Conservation (phyloP, 805 yeast genomes). For the Yamadazyma akitaensis region DNA sequence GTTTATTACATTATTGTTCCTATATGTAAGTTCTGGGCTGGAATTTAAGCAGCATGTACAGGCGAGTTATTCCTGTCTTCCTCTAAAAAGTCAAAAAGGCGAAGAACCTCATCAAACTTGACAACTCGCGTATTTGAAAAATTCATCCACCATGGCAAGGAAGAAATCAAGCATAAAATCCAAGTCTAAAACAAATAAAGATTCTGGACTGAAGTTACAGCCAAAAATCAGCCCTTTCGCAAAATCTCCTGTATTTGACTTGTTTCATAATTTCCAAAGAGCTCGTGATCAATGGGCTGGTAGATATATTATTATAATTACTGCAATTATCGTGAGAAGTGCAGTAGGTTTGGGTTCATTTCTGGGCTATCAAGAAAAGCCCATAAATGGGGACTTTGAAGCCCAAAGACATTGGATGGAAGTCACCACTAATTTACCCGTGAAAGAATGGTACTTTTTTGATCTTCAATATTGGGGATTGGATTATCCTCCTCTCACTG, state of each 20-base stretch:
- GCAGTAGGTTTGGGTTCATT: conserved; percentile 88
- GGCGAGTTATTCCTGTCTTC: too few species aligned
- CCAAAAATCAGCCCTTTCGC: conserved; percentile 13
- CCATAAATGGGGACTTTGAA: conserved; percentile 93
- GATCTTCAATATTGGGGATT: conserved; percentile 94
- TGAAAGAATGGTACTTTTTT: conserved; percentile 80
- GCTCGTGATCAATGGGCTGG: conserved; percentile 92
- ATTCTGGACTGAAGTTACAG: not conserved
- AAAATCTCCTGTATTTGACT: conserved; percentile 68
- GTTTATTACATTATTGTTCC: too few species aligned
- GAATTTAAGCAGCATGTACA: too few species aligned
- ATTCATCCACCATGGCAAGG: conserved; percentile 10
- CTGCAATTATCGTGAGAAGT: conserved; percentile 72
- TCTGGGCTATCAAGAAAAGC: conserved; percentile 69
- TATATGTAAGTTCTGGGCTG: too few species aligned
- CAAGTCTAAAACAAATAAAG: conserved; percentile 1
- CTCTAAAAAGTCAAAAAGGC: too few species aligned
- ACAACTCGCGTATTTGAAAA: not conserved
- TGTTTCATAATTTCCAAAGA: conserved; percentile 71
- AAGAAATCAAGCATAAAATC: conserved; percentile 9
- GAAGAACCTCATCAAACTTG: too few species aligned
- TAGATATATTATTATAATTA: conserved; percentile 65
- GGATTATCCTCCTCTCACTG: conserved; percentile 96
- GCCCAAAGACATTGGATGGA: conserved; percentile 99
- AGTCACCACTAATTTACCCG: conserved; percentile 71